Conservation (phyloP, 768 basidiomycete genomes). For the Lactarius vividus region DNA sequence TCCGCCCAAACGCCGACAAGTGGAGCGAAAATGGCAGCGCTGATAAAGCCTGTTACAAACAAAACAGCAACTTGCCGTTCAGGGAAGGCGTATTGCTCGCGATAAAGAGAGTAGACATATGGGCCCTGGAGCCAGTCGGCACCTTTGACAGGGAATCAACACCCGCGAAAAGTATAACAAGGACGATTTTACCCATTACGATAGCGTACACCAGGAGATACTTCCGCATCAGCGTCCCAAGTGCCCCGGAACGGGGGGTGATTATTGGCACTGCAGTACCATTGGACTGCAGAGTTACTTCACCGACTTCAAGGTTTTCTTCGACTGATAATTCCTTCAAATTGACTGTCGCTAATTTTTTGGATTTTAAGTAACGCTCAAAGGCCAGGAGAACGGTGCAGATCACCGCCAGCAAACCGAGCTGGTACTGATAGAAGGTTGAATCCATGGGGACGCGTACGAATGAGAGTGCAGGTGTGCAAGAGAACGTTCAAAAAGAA, state of each 20-base stretch:
- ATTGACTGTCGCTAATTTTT: constrained; percentile 10
- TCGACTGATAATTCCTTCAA: constrained; percentile 12
- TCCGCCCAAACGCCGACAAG: constrained; percentile 77
- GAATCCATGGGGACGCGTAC: constrained; percentile 4
- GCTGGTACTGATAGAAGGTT: constrained; percentile 34
- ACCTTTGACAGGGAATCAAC: constrained; percentile 38
- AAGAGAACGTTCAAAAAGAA: constrained; percentile 4
- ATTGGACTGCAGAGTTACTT: background rate
- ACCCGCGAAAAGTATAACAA: background rate
- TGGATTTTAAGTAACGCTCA: constrained; percentile 29
- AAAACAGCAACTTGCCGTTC: constrained; percentile 65
- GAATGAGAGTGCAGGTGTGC: background rate
- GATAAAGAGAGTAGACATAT: constrained; percentile 72
- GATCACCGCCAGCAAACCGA: constrained; percentile 28
- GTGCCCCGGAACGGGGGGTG: constrained; percentile 17
- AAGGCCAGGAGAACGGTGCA: constrained; percentile 27
- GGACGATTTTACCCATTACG: constrained; percentile 14
- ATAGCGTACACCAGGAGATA: constrained; percentile 27
- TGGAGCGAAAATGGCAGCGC: constrained; percentile 67
- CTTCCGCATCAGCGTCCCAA: constrained; percentile 25
- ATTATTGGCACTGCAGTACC: background rate
- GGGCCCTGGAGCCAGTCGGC: constrained; percentile 82
- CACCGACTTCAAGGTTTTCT: constrained; percentile 19
- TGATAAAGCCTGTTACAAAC: constrained; percentile 75
- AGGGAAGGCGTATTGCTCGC: constrained; percentile 61